Evolutionary conservation across 2,329 filamentous ascomycete genomes (phyloP), one percentile per base, ranked within the genome.

Genomic region (Rosellinia necatrix): DNA sequence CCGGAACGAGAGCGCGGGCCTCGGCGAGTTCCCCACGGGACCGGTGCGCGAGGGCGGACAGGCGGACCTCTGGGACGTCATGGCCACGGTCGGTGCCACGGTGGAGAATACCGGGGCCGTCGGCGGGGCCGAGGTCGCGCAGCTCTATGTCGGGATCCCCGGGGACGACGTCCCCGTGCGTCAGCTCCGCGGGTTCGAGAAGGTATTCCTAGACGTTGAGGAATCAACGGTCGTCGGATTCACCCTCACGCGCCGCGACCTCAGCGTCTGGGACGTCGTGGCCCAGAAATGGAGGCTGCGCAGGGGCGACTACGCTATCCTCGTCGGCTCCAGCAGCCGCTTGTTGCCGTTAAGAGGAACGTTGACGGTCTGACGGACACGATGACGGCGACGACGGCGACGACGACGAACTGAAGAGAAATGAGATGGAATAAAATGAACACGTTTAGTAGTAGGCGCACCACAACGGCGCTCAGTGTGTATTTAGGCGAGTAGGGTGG

Each of bases 131-230:
- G 79, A 82, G 66, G 75, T 79, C 6, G 74, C 74, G 15, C 80
- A 79, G 69, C 67, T 82, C 4, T 82, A 82, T 50, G 63, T 81
- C 12, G 73, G 72, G 2, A 75, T 79, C 17, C 78, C 79, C 2
- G 71, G 66, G 3, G 70, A n/a, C n/a, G n/a, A n/a, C n/a, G n/a
- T 66, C 6, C 87, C 87, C 0, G 71, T 77, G 1, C 74, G 78
- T 35, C 85, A 89, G 68, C 75, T 90, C n/a, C 76, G 86, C 6
- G 86, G 87, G 6, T 89, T 89, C 56, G 82, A 83, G 49, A 89
- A 89, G 74, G 74, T 79, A 0, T 74, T 72, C 13, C 60, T 89
- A 40, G 72, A 75, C 12, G 73, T 76, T 0, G 77, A 77, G 0
- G 68, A 77, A 53, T 76, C 71, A 15, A 70, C 72, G 13, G 76